Evolutionary conservation across 495 filamentous ascomycete genomes (phyloP), one percentile per base, ranked within the genome.

Genomic region (Cairneyella variabilis): DNA sequence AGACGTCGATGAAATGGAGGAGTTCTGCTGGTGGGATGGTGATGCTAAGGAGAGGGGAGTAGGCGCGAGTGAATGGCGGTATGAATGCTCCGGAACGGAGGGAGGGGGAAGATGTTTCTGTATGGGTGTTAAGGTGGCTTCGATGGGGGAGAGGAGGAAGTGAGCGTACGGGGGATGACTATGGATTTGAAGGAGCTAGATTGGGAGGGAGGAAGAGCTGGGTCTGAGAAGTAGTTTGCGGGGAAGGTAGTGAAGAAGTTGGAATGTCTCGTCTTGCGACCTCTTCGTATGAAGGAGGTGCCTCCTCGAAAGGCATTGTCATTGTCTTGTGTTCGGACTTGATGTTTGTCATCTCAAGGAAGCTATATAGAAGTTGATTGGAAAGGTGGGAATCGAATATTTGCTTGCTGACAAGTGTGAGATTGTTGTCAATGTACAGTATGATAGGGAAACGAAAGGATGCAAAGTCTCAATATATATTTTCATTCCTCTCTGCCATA

Each of bases 151-250:
- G n/a, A n/a, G n/a, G n/a, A 44, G 25, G 26, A 30, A 21, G 12
- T n/a, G 16, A 34, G 26, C 50, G 1, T 44, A 53, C 50, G 50
- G 10, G 50, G 40, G 8, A 53, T 53, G 8, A 53, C 50, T 23
- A 53, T 53, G 14, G 38, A 40, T 11, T 44, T 53, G 39, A 53
- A 53, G 3, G 20, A 12, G 17, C 6, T 32, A 3, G 25, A 16
- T n/a, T 30, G n/a, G 14, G 50, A 43, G 10, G 25, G 1, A 38
- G 1, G 20, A 16, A 17, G 20, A 38, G 14, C 36, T 1, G 36
- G 36, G 36, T 38, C 12, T 14, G 14, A 7, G 36, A 18, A 2
- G 38, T 32, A 12, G 7, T 32, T 16, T 22, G 34, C 12, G 17
- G 14, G 5, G 17, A 11, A 38, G 32, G 3, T 2, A 34, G 12